Base-by-base conservation (phyloP, 1,284 basidiomycete species). In the Pulveroboletus ridleyi region DNA sequence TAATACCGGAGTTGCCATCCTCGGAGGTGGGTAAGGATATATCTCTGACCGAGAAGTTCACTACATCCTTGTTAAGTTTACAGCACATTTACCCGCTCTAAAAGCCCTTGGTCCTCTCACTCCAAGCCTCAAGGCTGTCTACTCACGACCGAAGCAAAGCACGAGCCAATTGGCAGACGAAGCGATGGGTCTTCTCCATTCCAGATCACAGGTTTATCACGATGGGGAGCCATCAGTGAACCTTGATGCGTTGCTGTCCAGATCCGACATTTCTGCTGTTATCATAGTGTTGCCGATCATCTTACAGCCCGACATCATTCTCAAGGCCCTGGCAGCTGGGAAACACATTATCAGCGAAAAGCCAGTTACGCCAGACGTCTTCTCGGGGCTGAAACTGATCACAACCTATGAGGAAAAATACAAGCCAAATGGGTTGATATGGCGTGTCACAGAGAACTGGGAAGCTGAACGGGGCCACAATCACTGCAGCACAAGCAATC, bases 311-410 rank as follows among this genome's bases (percentile, higher is more conserved):
- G 78, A 78, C 13, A 80, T 95, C 61, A 81, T 96, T 64, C 76
- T 87, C 64, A 84, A 84, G 70, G 83, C 84, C 2, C 78, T 90
- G 50, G 82, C 80, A 17, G 89, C 91, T 1, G 92, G 94, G 29
- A 96, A 96, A 78, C 91, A 95, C 71, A 93, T 96, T 58, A 76
- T 96, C 63, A 91, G 89, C 76, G 91, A 95, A 82, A 96, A 96
- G 73, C 95, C 95, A 10, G 83, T 95, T n/a, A 92, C 88, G 3
- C 82, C 88, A 49, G 87, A 90, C 70, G 88, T 95, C 42, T 80
- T 82, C 46, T 78, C 81, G 6, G 94, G 90, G 1, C 76, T 86
- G 56, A 79, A 81, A 64, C 82, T 95, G 46, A 89, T 96, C 72
- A 80, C 83, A 53, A 82, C 81, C 61, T 95, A 93, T 73, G 86